A percentile compares a stretch with the other conserved stretches of the same genome.
These are phyloP conservation scores for Candida coleopterorum DNA, from an alignment of 805 yeast genomes.

Conservation along the genomic window DNA sequence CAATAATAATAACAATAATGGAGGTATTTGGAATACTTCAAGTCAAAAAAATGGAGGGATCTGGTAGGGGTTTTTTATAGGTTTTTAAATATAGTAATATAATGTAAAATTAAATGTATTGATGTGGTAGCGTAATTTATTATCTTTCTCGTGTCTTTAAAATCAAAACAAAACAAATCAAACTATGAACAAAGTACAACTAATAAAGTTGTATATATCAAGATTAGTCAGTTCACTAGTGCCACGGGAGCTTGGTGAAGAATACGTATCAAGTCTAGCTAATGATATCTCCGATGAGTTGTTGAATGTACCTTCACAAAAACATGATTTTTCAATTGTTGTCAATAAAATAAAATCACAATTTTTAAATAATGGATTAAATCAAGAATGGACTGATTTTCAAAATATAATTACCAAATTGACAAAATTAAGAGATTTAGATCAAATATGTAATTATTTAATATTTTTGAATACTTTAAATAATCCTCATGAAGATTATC, in stretches of 20 bases:
- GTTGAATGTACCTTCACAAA: constrained; percentile 9
- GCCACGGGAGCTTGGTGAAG: constrained; percentile 34
- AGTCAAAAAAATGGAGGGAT: constrained; percentile 5
- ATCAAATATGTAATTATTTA: constrained; percentile 33
- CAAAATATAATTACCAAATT: constrained; percentile 27
- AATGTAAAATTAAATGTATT: not conserved
- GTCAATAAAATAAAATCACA: constrained; percentile 18
- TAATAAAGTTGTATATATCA: constrained; percentile 27
- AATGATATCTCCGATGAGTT: constrained; percentile 19
- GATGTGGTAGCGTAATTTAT: constrained; percentile 1
- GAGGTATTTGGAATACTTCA: constrained; percentile 5
- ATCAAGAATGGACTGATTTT: constrained; percentile 30
- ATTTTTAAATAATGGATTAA: constrained; percentile 23
- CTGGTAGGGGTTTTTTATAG: constrained; percentile 4
- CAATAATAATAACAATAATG: not conserved
- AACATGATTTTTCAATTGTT: constrained; percentile 15
- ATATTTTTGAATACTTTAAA: constrained; percentile 22
- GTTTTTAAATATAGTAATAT: too few relatives aligned
- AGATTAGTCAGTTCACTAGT: constrained; percentile 33
- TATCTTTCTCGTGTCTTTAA: not conserved
- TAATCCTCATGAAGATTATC: constrained; percentile 3
- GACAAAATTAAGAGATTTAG: constrained; percentile 20
- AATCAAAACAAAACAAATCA: constrained; percentile 8
- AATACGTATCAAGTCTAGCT: constrained; percentile 26
- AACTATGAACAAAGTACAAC: constrained; percentile 23